These are phyloP conservation scores for Chrysanthemum lavandulifolium DNA, from an alignment of 129 eudicot genomes.

Conservation along the genomic window DNA sequence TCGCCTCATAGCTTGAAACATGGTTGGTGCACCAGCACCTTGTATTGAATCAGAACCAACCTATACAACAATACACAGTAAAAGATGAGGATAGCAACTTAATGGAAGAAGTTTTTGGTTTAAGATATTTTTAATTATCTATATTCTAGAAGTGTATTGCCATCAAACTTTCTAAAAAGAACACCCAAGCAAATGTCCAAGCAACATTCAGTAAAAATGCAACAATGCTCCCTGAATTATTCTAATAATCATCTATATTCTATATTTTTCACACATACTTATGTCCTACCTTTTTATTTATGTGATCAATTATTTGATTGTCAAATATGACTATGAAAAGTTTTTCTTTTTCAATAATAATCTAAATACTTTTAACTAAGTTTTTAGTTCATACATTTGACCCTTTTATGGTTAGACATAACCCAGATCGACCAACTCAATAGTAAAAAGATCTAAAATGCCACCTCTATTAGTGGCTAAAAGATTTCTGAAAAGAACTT, in stretches of 20 bases:
- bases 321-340: no score
- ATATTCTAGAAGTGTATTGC: no score
- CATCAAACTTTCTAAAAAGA: slow-evolving; percentile 1
- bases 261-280: no score
- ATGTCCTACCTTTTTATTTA: no score
- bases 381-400: not conserved
- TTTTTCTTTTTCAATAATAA: no score
- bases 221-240: no score
- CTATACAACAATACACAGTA: slow-evolving; percentile 39
- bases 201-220: slow-evolving; percentile 12
- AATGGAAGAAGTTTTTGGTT: not conserved
- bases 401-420: not conserved
- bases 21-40: slow-evolving; percentile 99
- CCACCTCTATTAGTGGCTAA: slow-evolving; percentile 2
- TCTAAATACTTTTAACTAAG: not conserved
- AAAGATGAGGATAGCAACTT: slow-evolving; percentile 10
- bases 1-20: slow-evolving; percentile 94
- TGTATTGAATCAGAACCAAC: slow-evolving; percentile 92
- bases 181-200: not conserved
- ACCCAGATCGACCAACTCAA: not conserved
- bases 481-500: slow-evolving; percentile 1
- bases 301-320: no score
- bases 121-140: slow-evolving; percentile 11
- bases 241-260: no score
- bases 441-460: not conserved